A percentile compares a stretch with the other conserved stretches of the same genome.
Evolutionary conservation across 2,329 filamentous ascomycete genomes (phyloP).

Genomic region (Coccinonectria pachysandricola): DNA sequence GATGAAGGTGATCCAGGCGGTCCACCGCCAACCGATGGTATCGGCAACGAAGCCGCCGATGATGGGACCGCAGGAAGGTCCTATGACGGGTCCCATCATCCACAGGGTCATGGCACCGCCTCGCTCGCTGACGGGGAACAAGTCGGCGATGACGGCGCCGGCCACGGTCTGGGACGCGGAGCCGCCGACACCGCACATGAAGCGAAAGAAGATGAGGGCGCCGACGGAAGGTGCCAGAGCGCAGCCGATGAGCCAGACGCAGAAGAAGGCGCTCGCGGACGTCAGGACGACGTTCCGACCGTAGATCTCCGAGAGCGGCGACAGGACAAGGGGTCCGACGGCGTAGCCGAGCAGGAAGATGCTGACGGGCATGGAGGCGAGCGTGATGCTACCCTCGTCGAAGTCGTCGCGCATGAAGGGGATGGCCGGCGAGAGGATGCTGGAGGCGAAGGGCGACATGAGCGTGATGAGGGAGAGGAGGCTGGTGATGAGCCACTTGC

Average conservation of each 20-base stretch:
- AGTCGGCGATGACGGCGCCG: conserved; percentile 43
- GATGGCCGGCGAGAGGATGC: conserved; percentile 45
- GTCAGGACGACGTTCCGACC: conserved; percentile 49
- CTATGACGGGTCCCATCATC: conserved; percentile 48
- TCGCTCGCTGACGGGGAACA: conserved; percentile 37
- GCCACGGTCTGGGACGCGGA: conserved; percentile 44
- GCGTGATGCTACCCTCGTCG: conserved; percentile 27
- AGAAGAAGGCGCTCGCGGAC: conserved; percentile 48
- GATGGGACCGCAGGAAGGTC: conserved; percentile 38
- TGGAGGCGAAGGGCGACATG: conserved; percentile 55
- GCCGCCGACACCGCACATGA: conserved; percentile 49
- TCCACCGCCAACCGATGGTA: conserved; percentile 42
- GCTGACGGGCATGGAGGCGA: conserved; percentile 43
- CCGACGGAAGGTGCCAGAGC: conserved; percentile 45
- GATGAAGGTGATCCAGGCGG: conserved; percentile 43
- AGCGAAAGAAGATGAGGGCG: conserved; percentile 48
- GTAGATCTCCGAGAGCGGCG: conserved; percentile 54
- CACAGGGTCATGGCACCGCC: conserved; percentile 40
- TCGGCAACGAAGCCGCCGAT: conserved; percentile 39
- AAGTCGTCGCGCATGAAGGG: conserved; percentile 33
- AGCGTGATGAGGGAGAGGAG: conserved; percentile 52
- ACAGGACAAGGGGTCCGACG: conserved; percentile 46
- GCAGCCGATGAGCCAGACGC: conserved; percentile 53
- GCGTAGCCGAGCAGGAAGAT: conserved; percentile 53
- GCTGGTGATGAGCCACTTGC: conserved; percentile 48